Percentiles rank a stretch among this genome's conserved stretches.
These are phyloP conservation scores for Diatrype stigma DNA, from an alignment of 2,329 filamentous ascomycete species.

Conservation along the genomic window DNA sequence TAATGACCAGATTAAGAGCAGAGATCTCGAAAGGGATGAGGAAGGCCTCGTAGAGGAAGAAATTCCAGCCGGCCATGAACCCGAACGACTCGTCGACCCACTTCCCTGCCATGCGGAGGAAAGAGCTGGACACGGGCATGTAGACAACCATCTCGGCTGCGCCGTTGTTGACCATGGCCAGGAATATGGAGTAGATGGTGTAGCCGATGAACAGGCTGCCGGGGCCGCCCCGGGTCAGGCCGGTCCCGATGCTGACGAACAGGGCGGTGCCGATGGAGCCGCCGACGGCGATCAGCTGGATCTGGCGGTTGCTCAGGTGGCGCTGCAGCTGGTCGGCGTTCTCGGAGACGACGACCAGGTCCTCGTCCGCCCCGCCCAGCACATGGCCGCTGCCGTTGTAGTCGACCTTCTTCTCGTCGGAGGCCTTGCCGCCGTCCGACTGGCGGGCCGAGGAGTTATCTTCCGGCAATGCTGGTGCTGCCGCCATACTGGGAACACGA, in stretches of 20 bases:
- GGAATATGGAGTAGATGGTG: constrained; percentile 45
- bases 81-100: constrained; percentile 65
- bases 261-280: constrained; percentile 55
- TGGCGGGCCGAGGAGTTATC: constrained; percentile 9
- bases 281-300: constrained; percentile 56
- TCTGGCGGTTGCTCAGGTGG: constrained; percentile 42
- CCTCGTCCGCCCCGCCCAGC: constrained; percentile 11
- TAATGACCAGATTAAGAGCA: constrained; percentile 36
- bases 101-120: constrained; percentile 59
- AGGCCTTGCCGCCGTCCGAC: background rate
- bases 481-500: constrained; percentile 25
- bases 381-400: constrained; percentile 11
- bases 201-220: constrained; percentile 56
- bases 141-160: constrained; percentile 62
- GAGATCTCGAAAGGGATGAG: constrained; percentile 39
- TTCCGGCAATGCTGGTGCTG: constrained; percentile 14
- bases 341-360: constrained; percentile 12
- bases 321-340: constrained; percentile 32
- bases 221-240: constrained; percentile 45
- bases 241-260: constrained; percentile 59
- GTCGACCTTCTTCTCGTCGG: constrained; percentile 17
- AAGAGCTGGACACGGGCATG: constrained; percentile 60
- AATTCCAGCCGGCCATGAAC: constrained; percentile 47
- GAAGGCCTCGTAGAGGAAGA: constrained; percentile 38
- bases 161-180: constrained; percentile 61